phyloP scores from a whole-genome alignment of 768 basidiomycete species.

The Pholiota conissans region DNA sequence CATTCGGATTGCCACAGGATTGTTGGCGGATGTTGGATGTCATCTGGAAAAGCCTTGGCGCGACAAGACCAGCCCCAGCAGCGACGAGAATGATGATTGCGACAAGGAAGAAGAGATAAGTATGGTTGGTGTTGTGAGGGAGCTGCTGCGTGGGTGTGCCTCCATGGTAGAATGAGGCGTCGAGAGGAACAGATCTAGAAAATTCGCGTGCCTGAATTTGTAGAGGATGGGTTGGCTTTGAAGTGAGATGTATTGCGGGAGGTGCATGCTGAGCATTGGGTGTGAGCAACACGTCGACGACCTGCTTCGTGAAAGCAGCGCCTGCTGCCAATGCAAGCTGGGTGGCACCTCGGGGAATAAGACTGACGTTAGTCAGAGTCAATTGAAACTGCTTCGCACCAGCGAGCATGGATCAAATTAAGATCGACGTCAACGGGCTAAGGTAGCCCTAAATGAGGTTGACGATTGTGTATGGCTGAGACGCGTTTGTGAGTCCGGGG shows the following conservation, averaged over 20 bases:
- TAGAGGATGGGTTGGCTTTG: background rate
- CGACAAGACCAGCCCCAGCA: background rate
- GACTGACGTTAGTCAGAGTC: background rate
- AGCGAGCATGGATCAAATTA: background rate
- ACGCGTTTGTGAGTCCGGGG: background rate
- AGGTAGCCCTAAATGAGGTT: background rate
- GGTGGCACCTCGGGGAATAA: background rate
- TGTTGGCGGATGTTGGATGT: background rate
- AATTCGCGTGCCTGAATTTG: too few relatives aligned
- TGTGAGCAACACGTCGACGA: background rate
- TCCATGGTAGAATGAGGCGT: too few relatives aligned
- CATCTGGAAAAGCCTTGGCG: background rate
- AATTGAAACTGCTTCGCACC: background rate
- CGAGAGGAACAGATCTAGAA: background rate
- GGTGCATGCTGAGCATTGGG: background rate
- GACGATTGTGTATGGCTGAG: background rate
- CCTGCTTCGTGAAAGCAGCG: background rate
- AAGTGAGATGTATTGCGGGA: background rate
- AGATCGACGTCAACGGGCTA: background rate
- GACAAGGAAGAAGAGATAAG: background rate
- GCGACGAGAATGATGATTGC: background rate
- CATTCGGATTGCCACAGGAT: background rate
- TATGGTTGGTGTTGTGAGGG: background rate
- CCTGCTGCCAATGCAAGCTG: background rate
- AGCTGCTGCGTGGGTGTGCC: background rate